phyloP scores from a whole-genome alignment of 768 basidiomycete species.

The Brasilioporus rufonigricans region DNA sequence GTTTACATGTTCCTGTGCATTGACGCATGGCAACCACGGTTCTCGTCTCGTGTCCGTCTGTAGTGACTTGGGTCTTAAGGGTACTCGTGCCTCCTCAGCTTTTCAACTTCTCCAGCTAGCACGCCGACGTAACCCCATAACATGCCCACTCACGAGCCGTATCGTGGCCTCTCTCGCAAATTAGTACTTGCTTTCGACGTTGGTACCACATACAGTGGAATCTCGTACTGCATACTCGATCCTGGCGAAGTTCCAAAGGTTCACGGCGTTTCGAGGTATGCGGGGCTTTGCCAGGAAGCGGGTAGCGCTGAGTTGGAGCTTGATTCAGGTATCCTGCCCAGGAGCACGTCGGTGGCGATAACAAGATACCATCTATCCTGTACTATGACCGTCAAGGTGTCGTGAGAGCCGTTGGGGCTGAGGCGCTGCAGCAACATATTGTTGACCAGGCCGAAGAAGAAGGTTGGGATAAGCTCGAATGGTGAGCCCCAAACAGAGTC shows the following conservation, averaged over 20 bases:
- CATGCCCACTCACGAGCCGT: constrained; percentile 33
- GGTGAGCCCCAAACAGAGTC: not conserved
- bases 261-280: constrained; percentile 11
- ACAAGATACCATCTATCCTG: no score
- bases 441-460: constrained; percentile 6
- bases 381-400: constrained; percentile 43
- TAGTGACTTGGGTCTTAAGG: no score
- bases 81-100: no score
- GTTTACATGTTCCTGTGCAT: no score
- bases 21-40: no score
- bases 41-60: no score
- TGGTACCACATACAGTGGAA: constrained; percentile 44
- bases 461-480: constrained; percentile 6
- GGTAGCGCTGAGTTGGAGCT: not conserved
- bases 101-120: no score
- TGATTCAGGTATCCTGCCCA: constrained; percentile 43
- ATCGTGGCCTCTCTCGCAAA: constrained; percentile 38
- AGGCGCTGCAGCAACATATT: no score
- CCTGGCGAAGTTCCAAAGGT: constrained; percentile 36
- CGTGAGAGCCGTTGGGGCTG: constrained; percentile 43
- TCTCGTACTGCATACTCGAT: constrained; percentile 36
- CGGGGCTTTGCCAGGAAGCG: not conserved
- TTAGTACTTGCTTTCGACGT: constrained; percentile 46
- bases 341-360: constrained; percentile 44
- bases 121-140: no score